These are phyloP conservation scores for Triticum urartu DNA, from an alignment of 176 grass and related monocot genomes.

Conservation along the genomic window DNA sequence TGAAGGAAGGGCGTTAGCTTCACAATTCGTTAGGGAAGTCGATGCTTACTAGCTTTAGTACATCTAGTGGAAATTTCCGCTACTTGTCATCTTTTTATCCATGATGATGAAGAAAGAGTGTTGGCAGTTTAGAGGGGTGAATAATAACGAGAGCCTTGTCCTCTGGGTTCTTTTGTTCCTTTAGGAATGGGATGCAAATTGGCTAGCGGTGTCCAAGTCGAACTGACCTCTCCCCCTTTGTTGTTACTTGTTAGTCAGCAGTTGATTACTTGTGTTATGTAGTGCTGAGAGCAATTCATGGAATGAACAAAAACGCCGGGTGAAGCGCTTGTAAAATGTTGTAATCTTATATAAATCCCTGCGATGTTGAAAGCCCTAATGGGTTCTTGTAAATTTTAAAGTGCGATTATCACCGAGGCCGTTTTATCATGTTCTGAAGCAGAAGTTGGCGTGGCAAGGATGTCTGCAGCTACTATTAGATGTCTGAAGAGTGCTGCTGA, in stretches of 20 bases:
- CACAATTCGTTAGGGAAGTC: conserved; percentile 50
- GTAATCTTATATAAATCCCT: conserved; percentile 27
- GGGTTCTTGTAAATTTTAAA: conserved; percentile 60
- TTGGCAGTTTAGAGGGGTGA: conserved; percentile 47
- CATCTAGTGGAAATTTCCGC: conserved; percentile 37
- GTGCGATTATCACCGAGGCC: conserved; percentile 24
- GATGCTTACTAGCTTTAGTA: conserved; percentile 49
- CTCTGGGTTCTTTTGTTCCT: conserved; percentile 42
- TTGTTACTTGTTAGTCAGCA: conserved; percentile 37
- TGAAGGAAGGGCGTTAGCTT: conserved; percentile 51
- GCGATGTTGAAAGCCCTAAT: conserved; percentile 25
- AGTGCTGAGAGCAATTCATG: conserved; percentile 55
- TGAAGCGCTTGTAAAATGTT: conserved; percentile 32
- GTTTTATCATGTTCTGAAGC: neutral
- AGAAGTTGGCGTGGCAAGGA: neutral
- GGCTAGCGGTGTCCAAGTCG: conserved; percentile 38
- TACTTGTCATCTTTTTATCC: conserved; percentile 44
- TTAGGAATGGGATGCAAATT: conserved; percentile 58
- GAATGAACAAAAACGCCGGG: conserved; percentile 12
- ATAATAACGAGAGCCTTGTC: conserved; percentile 46
- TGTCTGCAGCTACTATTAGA: neutral
- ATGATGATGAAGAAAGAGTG: conserved; percentile 36
- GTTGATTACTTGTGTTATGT: conserved; percentile 48
- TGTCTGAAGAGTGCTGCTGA: neutral
- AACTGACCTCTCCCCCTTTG: conserved; percentile 30